These are phyloP conservation scores for Kodamaea jinghongensis DNA, from an alignment of 805 yeast genomes.

Conservation along the genomic window DNA sequence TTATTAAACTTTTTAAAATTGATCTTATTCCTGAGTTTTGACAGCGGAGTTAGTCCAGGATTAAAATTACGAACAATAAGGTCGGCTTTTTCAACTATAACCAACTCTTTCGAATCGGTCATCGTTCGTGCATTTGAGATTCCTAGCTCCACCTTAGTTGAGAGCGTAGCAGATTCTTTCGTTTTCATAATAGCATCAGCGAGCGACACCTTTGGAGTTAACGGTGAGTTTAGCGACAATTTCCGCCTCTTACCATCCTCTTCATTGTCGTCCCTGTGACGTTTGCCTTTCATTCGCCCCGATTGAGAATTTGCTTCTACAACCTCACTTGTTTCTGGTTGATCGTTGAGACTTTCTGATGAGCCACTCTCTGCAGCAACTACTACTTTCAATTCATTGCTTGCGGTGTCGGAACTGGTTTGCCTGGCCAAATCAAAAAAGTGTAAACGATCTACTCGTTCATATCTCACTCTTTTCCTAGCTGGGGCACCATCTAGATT, in stretches of 20 bases:
- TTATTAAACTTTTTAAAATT: conserved; percentile 40
- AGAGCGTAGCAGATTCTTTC: conserved; percentile 21
- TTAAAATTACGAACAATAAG: conserved; percentile 17
- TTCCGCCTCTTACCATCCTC: neutral
- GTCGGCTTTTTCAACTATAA: conserved; percentile 31
- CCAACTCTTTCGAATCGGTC: conserved; percentile 31
- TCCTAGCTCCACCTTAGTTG: conserved; percentile 26
- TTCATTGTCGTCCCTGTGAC: too few relatives aligned
- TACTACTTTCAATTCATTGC: too few relatives aligned
- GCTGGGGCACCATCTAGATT: too few relatives aligned
- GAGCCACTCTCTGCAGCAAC: too few relatives aligned
- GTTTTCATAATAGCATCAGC: conserved; percentile 30
- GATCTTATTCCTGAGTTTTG: too few relatives aligned
- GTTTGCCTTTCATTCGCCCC: too few relatives aligned
- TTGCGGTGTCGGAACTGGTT: neutral
- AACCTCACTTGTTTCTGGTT: too few relatives aligned
- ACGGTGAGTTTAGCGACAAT: neutral
- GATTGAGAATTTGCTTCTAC: too few relatives aligned
- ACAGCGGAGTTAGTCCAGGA: too few relatives aligned
- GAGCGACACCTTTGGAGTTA: conserved; percentile 17
- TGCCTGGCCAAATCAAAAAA: conserved; percentile 28
- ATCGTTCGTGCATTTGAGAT: too few relatives aligned
- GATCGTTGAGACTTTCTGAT: too few relatives aligned
- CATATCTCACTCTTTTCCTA: conserved; percentile 26
- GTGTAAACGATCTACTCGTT: conserved; percentile 31